phyloP scores from a whole-genome alignment of 495 filamentous ascomycete species.

The Cenococcum geophilum region DNA sequence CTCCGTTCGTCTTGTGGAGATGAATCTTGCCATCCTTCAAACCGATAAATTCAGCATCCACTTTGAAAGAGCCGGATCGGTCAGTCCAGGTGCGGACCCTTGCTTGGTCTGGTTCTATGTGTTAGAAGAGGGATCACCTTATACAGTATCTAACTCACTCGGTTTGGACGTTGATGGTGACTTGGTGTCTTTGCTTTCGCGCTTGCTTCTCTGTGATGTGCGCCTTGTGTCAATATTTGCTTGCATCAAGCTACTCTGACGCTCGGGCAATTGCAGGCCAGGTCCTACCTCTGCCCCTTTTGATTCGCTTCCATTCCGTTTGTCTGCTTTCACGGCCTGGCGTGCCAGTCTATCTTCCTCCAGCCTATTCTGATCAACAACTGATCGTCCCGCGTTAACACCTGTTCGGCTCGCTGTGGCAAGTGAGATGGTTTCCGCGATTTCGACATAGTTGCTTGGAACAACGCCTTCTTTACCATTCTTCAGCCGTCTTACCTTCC shows the following conservation, averaged over 20 bases:
- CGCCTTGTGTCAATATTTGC: slow-evolving; percentile 53
- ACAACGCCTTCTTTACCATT: slow-evolving; percentile 96
- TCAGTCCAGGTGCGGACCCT: slow-evolving; percentile 93
- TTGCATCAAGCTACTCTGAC: slow-evolving; percentile 58
- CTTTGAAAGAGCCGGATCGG: slow-evolving; percentile 88
- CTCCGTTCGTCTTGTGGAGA: slow-evolving; percentile 93
- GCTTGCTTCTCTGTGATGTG: slow-evolving; percentile 62
- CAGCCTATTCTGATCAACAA: slow-evolving; percentile 71
- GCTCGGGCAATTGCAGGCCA: slow-evolving; percentile 61
- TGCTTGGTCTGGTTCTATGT: slow-evolving; percentile 55
- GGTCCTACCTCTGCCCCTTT: slow-evolving; percentile 68
- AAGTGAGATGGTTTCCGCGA: slow-evolving; percentile 54
- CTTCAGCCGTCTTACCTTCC: slow-evolving; percentile 84
- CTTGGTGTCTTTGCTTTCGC: slow-evolving; percentile 50
- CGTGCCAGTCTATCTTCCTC: slow-evolving; percentile 78
- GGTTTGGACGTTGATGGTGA: slow-evolving; percentile 51
- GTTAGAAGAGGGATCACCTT: background rate
- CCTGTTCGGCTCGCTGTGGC: slow-evolving; percentile 42
- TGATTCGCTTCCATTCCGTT: slow-evolving; percentile 51
- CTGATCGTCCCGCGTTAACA: slow-evolving; percentile 62
- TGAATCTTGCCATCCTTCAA: slow-evolving; percentile 94
- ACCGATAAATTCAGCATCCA: slow-evolving; percentile 95
- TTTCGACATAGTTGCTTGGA: slow-evolving; percentile 93
- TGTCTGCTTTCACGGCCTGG: slow-evolving; percentile 58
- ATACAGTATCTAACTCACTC: slow-evolving; percentile 52